Base-by-base conservation (phyloP, 1,284 basidiomycete genomes). In the Naganishia sp. region DNA sequence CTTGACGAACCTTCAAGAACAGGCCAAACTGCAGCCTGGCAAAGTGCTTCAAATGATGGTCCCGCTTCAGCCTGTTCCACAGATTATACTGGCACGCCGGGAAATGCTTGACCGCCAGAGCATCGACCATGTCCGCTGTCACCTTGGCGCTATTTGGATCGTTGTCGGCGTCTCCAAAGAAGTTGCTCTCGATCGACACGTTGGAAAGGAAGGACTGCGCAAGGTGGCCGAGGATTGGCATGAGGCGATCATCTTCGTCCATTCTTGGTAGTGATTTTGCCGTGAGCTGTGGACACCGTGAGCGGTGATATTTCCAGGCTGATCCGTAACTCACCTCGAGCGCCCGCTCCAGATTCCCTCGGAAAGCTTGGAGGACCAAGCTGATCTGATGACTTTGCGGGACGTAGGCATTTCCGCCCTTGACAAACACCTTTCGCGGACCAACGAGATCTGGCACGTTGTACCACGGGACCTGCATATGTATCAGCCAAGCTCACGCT, bases 51-150 rank as follows among this genome's bases (percentile, higher is more conserved):
- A 99, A 81, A 76, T 98, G 95, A 60, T 87, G 86, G 74, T 93
- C 90, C 70, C 84, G 82, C 69, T 86, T 85, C 69, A 98, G 81
- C 64, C 83, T 87, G 65, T 90, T 87, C 75, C 98, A 94, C 63
- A 98, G 81, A 73, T 90, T 88, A 63, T 91, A 88, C 94, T 98
- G 97, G 79, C 96, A 99, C 71, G 94, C 82, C 1, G 96, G 96
- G 84, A 93, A 98, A 76, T 98, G 94, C 76, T 89, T 88, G 72
- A 82, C 84, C 0, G 94, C 87, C 35, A 99, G 81, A 28, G 89
- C 88, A 74, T 97, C 92, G 2, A 99, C 84, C 93, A 96, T 95
- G 63, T 94, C 92, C 1, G 94, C 94, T 52, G 87, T 94, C 71
- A 99, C 86, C 42, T 83, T 83, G 6, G 79, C 80, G 15, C 83